Base-by-base conservation (phyloP, 306 rosid genomes). In the Quercus glauca region DNA sequence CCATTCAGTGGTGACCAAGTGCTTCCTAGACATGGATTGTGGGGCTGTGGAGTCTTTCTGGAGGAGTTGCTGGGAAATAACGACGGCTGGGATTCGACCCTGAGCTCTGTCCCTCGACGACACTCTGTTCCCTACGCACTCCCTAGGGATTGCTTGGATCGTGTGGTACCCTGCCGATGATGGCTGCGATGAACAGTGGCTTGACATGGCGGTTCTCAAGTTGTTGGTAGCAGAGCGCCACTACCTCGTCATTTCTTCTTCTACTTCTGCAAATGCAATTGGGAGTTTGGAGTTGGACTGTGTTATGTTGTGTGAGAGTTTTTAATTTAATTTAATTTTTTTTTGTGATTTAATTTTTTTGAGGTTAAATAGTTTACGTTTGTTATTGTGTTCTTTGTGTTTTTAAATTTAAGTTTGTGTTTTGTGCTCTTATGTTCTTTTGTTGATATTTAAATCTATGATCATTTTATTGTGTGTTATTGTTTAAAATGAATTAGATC, bases 81-180 rank as follows among this genome's bases (percentile, higher is more conserved):
- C 92, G 18, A 95, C 94, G 82, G 97, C 92, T 0, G 98, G 99
- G 73, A 92, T 91, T 82, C 97, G 81, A 12, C 97, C 97, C 80
- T 90, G 99, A 28, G 75, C 84, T 84, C 97, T 83, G 72, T 92
- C 99, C 71, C 78, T 86, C 2, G 73, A 79, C 1, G 99, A 74
- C 75, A 95, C 75, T 89, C 84, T 76, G 74, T 80, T 79, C 19
- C 97, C 99, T 1, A 79, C 79, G 78, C 60, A 57, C 74, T 95
- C 99, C 79, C 99, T 83, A 0, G 99, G 97, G 72, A 95, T 84
- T 21, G 96, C 97, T 73, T 95, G 95, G 80, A 92, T 91, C 75
- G 97, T 92, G 83, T 95, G 97, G 86, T 86, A 92, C 6, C 49
- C 51, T 51, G 88, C 64, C 17, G 85, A 4, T 5, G 55, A 83